Evolutionary conservation across 2,329 filamentous ascomycete species (phyloP).

Genomic region (Arthrobotrys conoides): DNA sequence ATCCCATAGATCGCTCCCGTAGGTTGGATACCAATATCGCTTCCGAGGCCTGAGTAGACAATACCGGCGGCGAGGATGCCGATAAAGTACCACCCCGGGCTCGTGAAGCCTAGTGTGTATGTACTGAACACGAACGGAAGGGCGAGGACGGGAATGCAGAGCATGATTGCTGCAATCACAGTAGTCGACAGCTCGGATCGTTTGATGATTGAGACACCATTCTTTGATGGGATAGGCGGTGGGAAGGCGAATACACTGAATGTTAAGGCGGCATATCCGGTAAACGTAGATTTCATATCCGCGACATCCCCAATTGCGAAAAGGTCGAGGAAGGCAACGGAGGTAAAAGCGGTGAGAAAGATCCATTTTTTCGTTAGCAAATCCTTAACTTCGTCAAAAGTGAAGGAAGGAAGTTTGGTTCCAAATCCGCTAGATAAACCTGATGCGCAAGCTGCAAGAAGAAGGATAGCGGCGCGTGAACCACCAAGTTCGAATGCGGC

Average conservation of each 20-base stretch:
- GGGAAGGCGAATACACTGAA: slow-evolving; percentile 37
- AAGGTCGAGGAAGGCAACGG: slow-evolving; percentile 45
- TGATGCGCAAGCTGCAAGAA: slow-evolving; percentile 41
- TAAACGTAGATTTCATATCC: slow-evolving; percentile 43
- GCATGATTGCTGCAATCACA: slow-evolving; percentile 26
- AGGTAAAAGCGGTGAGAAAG: slow-evolving; percentile 44
- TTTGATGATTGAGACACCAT: slow-evolving; percentile 25
- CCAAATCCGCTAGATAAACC: slow-evolving; percentile 35
- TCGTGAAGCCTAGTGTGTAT: slow-evolving; percentile 44
- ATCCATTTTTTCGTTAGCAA: slow-evolving; percentile 49
- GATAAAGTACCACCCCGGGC: slow-evolving; percentile 54
- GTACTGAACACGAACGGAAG: slow-evolving; percentile 36
- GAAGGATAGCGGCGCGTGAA: slow-evolving; percentile 31
- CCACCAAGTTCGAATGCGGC: slow-evolving; percentile 57
- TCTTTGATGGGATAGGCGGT: slow-evolving; percentile 38
- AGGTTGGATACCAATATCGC: slow-evolving; percentile 19
- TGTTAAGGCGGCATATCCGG: slow-evolving; percentile 36
- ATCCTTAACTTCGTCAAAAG: slow-evolving; percentile 40
- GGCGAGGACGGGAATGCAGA: slow-evolving; percentile 39
- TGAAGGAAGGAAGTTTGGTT: slow-evolving; percentile 22
- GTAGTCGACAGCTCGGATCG: slow-evolving; percentile 45
- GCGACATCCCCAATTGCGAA: slow-evolving; percentile 46
- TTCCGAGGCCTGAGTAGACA: slow-evolving; percentile 32
- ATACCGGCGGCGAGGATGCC: slow-evolving; percentile 47
- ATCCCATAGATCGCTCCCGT: slow-evolving; percentile 39